phyloP scores from a whole-genome alignment of 1,284 basidiomycete species.

The Fistulina hepatica region DNA sequence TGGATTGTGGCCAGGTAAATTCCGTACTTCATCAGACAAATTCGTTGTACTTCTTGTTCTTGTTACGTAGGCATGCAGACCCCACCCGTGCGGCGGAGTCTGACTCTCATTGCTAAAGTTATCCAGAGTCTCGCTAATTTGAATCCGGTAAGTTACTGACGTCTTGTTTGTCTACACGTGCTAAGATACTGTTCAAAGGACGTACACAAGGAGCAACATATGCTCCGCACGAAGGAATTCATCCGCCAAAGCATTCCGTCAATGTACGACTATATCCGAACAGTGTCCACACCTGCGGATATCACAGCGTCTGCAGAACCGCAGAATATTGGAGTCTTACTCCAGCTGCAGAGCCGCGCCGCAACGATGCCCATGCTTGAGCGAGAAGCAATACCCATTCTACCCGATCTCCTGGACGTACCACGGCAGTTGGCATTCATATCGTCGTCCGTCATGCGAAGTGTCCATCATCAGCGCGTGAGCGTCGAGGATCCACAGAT shows the following conservation, averaged over 20 bases:
- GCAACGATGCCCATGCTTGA: constrained; percentile 43
- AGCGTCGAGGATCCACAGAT: constrained; percentile 24
- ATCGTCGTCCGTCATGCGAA: constrained; percentile 49
- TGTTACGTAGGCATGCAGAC: constrained; percentile 46
- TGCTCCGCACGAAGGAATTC: constrained; percentile 61
- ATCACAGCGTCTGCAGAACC: constrained; percentile 18
- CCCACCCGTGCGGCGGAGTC: constrained; percentile 53
- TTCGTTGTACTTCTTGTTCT: constrained; percentile 7
- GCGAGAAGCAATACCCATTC: constrained; percentile 56
- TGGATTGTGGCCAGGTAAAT: constrained; percentile 57
- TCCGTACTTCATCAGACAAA: background rate
- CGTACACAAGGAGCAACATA: constrained; percentile 61
- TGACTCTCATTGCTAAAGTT: constrained; percentile 70
- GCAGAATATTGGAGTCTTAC: constrained; percentile 27
- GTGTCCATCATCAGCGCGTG: constrained; percentile 19
- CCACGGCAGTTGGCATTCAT: constrained; percentile 63
- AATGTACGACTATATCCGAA: constrained; percentile 67
- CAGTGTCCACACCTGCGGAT: constrained; percentile 49
- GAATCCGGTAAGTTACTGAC: constrained; percentile 44
- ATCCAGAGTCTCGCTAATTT: constrained; percentile 74
- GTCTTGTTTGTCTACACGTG: constrained; percentile 2
- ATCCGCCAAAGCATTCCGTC: constrained; percentile 43
- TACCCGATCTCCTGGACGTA: constrained; percentile 61
- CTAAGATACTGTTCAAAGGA: constrained; percentile 26
- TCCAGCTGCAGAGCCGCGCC: constrained; percentile 47